Percentiles rank a stretch among this genome's conserved stretches.
Conservation (phyloP, 192 early-diverging fungal genomes). For the Rhizophlyctis rosea region DNA sequence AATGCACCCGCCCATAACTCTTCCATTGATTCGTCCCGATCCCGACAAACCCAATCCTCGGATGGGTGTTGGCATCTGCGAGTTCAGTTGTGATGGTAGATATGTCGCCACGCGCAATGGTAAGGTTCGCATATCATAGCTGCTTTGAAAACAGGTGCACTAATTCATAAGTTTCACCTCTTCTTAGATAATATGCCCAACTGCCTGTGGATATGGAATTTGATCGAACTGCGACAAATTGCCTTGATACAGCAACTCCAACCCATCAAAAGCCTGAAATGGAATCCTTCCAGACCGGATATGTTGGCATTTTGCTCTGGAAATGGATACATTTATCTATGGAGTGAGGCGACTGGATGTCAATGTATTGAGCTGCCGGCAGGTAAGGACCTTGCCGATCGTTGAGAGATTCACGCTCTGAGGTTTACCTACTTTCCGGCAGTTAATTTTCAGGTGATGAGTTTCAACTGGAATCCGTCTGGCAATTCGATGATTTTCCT, state of each 20-base stretch:
- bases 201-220: constrained; percentile 74
- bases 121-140: constrained; percentile 44
- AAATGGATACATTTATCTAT: constrained; percentile 60
- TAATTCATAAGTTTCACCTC: constrained; percentile 1
- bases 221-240: constrained; percentile 38
- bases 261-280: constrained; percentile 53
- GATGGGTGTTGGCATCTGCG: constrained; percentile 63
- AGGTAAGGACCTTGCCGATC: constrained; percentile 25
- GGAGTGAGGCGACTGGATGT: constrained; percentile 41
- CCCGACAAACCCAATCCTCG: constrained; percentile 70
- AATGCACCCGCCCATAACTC: constrained; percentile 49
- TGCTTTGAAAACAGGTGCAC: too few species aligned
- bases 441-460: constrained; percentile 61
- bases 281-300: constrained; percentile 65
- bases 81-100: constrained; percentile 62
- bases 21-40: constrained; percentile 57
- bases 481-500: constrained; percentile 65
- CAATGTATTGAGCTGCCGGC: constrained; percentile 53
- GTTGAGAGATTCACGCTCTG: constrained; percentile 12
- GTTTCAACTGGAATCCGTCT: constrained; percentile 67
- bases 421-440: background rate
- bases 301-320: constrained; percentile 62
- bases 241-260: constrained; percentile 58
- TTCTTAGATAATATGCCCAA: constrained; percentile 71
- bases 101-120: constrained; percentile 67